Conservation (phyloP, 345 rosid genomes). For the Dimocarpus longan region DNA sequence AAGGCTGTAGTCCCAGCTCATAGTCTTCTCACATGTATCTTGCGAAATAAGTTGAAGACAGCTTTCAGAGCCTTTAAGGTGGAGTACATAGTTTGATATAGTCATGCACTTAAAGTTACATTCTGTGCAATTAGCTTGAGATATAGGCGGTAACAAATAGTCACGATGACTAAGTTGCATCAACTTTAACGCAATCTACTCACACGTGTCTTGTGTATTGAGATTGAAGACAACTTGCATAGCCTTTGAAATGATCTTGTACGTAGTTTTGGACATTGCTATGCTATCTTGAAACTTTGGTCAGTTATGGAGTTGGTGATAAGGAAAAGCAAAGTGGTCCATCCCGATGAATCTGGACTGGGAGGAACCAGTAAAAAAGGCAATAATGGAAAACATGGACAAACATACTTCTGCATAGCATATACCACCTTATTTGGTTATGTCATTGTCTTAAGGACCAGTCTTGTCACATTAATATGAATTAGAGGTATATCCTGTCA, state of each 20-base stretch:
- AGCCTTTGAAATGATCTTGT: conserved; percentile 25
- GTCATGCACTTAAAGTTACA: neutral
- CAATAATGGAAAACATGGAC: conserved; percentile 12
- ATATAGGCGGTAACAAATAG: neutral
- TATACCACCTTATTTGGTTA: neutral
- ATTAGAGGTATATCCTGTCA: neutral
- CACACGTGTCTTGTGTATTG: conserved; percentile 23
- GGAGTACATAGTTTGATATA: neutral
- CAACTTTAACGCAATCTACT: conserved; percentile 11
- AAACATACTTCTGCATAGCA: neutral
- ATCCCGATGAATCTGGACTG: neutral
- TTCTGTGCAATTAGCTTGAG: neutral
- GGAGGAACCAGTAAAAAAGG: neutral
- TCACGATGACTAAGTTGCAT: neutral
- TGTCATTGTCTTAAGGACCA: neutral
- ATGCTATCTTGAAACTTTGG: conserved; percentile 7
- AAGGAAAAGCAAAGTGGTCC: conserved; percentile 8
- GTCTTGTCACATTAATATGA: neutral
- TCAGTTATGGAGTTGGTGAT: conserved; percentile 7
- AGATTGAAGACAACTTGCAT: conserved; percentile 35
- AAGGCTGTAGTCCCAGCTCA: conserved; percentile 12
- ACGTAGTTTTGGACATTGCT: neutral
- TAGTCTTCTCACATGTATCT: conserved; percentile 18
- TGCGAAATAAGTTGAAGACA: conserved; percentile 26
- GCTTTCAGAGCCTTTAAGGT: conserved; percentile 37